phyloP scores from a whole-genome alignment of 176 grass and related monocot species.

The Musa troglodytarum region DNA sequence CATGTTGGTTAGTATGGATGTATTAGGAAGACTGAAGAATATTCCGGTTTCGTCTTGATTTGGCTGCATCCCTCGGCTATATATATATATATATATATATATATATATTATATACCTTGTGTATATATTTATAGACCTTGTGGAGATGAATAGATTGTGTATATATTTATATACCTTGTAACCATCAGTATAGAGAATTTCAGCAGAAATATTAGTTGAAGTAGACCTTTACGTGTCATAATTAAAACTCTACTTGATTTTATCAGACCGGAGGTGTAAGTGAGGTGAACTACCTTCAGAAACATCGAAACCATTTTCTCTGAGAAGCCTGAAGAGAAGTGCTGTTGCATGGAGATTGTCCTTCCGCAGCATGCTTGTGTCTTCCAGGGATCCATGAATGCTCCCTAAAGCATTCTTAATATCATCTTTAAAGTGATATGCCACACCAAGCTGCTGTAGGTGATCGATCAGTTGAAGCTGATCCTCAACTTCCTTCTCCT shows the following conservation, averaged over 20 bases:
- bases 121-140: too few relatives aligned
- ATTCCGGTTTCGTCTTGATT: too few relatives aligned
- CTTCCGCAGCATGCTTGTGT: not conserved
- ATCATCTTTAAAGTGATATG: conserved; percentile 27
- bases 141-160: too few relatives aligned
- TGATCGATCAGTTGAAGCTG: not conserved
- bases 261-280: not conserved
- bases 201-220: not conserved
- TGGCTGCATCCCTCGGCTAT: too few relatives aligned
- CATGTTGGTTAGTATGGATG: too few relatives aligned
- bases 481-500: conserved; percentile 7
- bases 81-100: too few relatives aligned
- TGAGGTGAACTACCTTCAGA: conserved; percentile 9
- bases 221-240: not conserved
- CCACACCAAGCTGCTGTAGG: conserved; percentile 12
- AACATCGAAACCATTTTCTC: conserved; percentile 16
- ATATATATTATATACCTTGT: too few relatives aligned
- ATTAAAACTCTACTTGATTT: not conserved
- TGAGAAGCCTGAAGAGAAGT: conserved; percentile 20
- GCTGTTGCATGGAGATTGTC: conserved; percentile 1
- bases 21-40: too few relatives aligned
- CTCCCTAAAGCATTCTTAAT: not conserved
- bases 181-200: too few relatives aligned
- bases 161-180: too few relatives aligned
- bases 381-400: not conserved